Evolutionary conservation across 768 basidiomycete genomes (phyloP).

Genomic region (Mycena maculata): DNA sequence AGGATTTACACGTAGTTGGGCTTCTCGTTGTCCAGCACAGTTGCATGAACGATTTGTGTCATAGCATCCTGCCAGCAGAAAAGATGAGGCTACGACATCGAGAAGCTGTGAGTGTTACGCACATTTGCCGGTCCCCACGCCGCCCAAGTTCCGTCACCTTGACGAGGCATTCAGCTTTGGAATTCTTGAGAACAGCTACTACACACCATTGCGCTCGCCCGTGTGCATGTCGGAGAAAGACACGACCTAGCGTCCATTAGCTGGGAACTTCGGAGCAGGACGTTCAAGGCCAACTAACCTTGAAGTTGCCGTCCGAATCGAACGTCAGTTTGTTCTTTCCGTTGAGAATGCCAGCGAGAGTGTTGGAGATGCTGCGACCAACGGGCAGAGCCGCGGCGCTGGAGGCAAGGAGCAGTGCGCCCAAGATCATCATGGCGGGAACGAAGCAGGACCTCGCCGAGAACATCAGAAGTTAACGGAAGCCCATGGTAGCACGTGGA

Average conservation of each 20-base stretch:
- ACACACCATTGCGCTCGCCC: conserved; percentile 18
- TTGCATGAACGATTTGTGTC: conserved; percentile 26
- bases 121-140: conserved; percentile 22
- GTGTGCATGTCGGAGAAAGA: conserved; percentile 34
- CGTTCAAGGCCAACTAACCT: conserved; percentile 22
- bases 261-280: no score
- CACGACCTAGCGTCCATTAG: conserved; percentile 29
- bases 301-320: conserved; percentile 27
- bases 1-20: conserved; percentile 25
- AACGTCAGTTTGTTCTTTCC: conserved; percentile 31
- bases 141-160: conserved; percentile 26
- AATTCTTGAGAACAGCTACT: not conserved
- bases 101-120: not conserved
- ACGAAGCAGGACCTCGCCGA: not conserved
- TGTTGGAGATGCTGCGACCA: conserved; percentile 13
- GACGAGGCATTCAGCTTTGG: not conserved
- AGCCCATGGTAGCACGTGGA: no score
- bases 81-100: not conserved
- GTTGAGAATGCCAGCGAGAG: conserved; percentile 12
- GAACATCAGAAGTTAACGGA: not conserved
- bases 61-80: conserved; percentile 16
- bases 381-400: conserved; percentile 14
- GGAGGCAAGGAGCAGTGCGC: conserved; percentile 21
- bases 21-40: conserved; percentile 28
- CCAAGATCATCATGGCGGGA: conserved; percentile 19